Conservation (phyloP, 2,329 filamentous ascomycete genomes). For the Chaetomiaceae sp. region DNA sequence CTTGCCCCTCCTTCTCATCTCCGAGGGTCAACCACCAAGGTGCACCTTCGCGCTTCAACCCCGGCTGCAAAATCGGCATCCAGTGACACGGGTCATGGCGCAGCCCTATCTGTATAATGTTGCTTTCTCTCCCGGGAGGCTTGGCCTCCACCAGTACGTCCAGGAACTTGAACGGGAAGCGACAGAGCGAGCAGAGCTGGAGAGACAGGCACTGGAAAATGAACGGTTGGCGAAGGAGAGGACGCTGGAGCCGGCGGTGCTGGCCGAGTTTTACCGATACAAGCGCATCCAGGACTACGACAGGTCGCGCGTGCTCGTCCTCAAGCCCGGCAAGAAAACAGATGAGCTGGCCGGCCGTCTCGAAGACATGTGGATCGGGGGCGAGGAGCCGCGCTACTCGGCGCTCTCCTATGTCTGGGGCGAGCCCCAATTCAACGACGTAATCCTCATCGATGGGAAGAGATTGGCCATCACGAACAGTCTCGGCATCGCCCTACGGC, state of each 20-base stretch:
- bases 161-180: slow-evolving; percentile 10
- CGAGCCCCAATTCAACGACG: slow-evolving; percentile 1
- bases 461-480: slow-evolving; percentile 10
- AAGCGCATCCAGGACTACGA: slow-evolving; percentile 1
- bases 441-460: slow-evolving; percentile 12
- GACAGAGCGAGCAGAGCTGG: neutral
- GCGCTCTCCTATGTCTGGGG: slow-evolving; percentile 14
- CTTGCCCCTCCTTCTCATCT: neutral
- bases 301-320: slow-evolving; percentile 7
- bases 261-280: slow-evolving; percentile 14
- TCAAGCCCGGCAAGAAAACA: slow-evolving; percentile 6
- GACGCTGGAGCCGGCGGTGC: slow-evolving; percentile 7
- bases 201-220: neutral
- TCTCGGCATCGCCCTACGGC: slow-evolving; percentile 5
- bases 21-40: neutral
- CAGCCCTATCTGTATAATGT: neutral
- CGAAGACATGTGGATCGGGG: neutral
- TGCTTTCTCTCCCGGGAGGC: slow-evolving; percentile 7
- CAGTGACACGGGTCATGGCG: neutral
- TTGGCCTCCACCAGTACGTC: slow-evolving; percentile 2
- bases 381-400: neutral
- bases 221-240: slow-evolving; percentile 4
- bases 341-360: slow-evolving; percentile 10
- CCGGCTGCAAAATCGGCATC: neutral
- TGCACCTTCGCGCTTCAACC: too few species aligned